Evolutionary conservation across 495 filamentous ascomycete genomes (phyloP), one percentile per base, ranked within the genome.

Genomic region (Durotheca rogersii): DNA sequence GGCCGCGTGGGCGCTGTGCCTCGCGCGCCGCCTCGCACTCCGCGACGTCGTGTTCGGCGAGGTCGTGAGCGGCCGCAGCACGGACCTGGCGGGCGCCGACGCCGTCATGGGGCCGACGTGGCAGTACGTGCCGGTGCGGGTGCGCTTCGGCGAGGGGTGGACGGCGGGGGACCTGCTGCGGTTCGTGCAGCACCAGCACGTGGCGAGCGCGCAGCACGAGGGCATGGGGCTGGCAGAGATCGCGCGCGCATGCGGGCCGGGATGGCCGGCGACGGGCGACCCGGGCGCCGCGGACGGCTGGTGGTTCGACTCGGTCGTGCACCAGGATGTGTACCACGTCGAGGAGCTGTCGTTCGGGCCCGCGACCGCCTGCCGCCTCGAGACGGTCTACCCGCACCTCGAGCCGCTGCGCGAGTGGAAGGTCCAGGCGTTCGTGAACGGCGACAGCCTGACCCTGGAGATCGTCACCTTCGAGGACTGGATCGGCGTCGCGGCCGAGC

Each of bases 11-110:
- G 79, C 83, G 0, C 35, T 85, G 0, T 62, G 77, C 1, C 72
- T 87, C 3, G 75, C 82, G 9, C 77, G 75, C 6, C 73, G 71
- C 6, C 69, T 80, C 4, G 23, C 44, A 0, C 69, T 57, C 1
- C 23, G 47, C 0, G 84, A 87, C 47, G 70, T 87, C 3, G 68
- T 77, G 1, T 87, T 87, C 49, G 84, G 83, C 30, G 66, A 75
- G 37, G 79, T 86, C 3, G 78, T 77, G 1, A 77, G 74, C 2
- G 83, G 85, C 2, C 77, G 86, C 14, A 79, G 78, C 45, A 71
- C 73, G 10, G 70, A 72, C 18, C 56, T 85, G 0, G 42, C 64
- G 15, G 62, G 66, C 19, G 66, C 71, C 2, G 72, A 81, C 23
- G 60, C 66, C 29, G 68, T 81, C 43, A 62, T 73, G 11, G 72